phyloP scores from a whole-genome alignment of 2,329 filamentous ascomycete genomes.

The Dactylonectria estremocensis region DNA sequence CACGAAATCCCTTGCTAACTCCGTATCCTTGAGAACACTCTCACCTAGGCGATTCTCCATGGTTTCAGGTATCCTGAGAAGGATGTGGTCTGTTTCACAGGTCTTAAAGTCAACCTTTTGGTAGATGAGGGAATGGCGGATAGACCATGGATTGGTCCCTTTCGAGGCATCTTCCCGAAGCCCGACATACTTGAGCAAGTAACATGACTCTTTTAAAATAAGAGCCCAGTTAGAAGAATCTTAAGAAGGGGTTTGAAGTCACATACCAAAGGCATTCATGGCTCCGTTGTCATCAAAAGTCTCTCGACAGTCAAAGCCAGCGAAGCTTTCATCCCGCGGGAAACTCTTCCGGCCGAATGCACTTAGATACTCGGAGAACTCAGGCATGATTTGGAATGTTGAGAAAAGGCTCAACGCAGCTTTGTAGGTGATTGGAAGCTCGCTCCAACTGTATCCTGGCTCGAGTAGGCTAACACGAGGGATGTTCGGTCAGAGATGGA shows the following conservation, averaged over 20 bases:
- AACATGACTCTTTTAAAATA: neutral
- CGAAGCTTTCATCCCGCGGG: conserved; percentile 1
- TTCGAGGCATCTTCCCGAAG: neutral
- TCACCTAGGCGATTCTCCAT: neutral
- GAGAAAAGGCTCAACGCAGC: conserved; percentile 8
- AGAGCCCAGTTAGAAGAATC: neutral
- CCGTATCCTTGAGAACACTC: neutral
- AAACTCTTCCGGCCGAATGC: conserved; percentile 16
- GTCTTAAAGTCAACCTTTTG: conserved; percentile 1
- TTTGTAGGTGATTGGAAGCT: conserved; percentile 6
- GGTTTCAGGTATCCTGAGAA: conserved; percentile 9
- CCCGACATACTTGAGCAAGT: conserved; percentile 17
- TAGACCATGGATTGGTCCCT: conserved; percentile 7
- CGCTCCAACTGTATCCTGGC: conserved; percentile 11
- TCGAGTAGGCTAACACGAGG: conserved; percentile 6
- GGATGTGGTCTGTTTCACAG: neutral
- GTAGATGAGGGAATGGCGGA: conserved; percentile 20
- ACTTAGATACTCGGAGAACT: neutral
- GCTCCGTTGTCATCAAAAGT: neutral
- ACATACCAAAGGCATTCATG: conserved; percentile 7
- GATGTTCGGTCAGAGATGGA: neutral
- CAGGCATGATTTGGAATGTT: neutral
- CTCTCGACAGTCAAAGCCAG: neutral
- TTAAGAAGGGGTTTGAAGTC: neutral
- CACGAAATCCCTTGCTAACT: neutral